These are phyloP conservation scores for Conoideocrella luteorostrata DNA, from an alignment of 2,329 filamentous ascomycete species.

Conservation along the genomic window DNA sequence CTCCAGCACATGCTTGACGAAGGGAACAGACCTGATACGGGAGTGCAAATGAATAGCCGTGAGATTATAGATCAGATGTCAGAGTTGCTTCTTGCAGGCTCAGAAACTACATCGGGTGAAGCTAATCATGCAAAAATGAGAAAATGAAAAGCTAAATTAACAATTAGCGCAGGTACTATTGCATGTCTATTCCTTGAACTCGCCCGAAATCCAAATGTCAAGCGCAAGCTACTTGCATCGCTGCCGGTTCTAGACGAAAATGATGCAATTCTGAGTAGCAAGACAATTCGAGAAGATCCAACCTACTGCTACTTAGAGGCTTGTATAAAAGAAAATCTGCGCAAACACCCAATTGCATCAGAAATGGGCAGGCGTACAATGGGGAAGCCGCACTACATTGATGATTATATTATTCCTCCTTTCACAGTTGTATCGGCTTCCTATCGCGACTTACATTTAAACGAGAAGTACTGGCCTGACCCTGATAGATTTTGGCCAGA, in stretches of 20 bases:
- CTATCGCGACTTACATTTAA: background rate
- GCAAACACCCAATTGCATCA: background rate
- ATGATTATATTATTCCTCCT: background rate
- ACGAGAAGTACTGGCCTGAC: background rate
- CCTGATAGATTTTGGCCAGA: background rate
- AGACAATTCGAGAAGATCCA: background rate
- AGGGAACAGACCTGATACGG: background rate
- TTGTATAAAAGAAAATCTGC: background rate
- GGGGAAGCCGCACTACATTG: background rate
- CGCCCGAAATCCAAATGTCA: background rate
- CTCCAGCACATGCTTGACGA: background rate
- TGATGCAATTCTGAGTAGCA: background rate
- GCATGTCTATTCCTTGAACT: background rate
- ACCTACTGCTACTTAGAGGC: background rate
- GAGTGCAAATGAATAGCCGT: background rate
- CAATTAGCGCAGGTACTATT: background rate
- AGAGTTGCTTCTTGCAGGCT: background rate
- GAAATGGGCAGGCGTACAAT: background rate
- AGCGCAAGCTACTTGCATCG: background rate
- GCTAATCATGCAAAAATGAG: too few relatives aligned
- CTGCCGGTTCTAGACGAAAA: background rate
- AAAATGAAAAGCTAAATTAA: too few relatives aligned
- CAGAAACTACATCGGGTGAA: background rate
- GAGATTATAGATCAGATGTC: background rate
- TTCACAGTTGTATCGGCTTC: background rate